A percentile compares a stretch with the other conserved stretches of the same genome.
Conservation (phyloP, 495 filamentous ascomycete genomes). For the Penicillium pancosmium region DNA sequence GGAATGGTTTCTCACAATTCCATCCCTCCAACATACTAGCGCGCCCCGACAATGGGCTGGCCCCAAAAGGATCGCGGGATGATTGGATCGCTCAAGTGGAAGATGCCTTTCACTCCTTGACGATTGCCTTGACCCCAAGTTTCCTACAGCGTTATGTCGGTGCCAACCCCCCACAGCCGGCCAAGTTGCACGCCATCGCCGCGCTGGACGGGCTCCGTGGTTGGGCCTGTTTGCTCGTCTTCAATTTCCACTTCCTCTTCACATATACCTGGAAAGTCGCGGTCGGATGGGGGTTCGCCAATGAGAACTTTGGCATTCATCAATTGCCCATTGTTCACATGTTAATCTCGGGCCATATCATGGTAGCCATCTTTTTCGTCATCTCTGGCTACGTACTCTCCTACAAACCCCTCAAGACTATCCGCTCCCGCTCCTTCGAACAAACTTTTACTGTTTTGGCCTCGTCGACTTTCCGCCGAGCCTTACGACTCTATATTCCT, state of each 20-base stretch:
- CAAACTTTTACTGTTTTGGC: slow-evolving; percentile 51
- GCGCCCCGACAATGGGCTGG: slow-evolving; percentile 23
- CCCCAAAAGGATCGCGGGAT: slow-evolving; percentile 26
- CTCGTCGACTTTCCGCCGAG: slow-evolving; percentile 67
- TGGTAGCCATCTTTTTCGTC: slow-evolving; percentile 76
- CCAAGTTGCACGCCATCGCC: slow-evolving; percentile 47
- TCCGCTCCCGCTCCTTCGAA: slow-evolving; percentile 56
- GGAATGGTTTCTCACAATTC: slow-evolving; percentile 32
- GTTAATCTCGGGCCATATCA: slow-evolving; percentile 65
- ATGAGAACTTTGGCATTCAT: slow-evolving; percentile 55
- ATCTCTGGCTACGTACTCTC: slow-evolving; percentile 71
- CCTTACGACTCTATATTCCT: slow-evolving; percentile 64
- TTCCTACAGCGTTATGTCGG: slow-evolving; percentile 46
- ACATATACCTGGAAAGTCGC: slow-evolving; percentile 52
- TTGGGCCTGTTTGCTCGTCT: slow-evolving; percentile 54
- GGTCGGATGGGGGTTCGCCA: slow-evolving; percentile 50
- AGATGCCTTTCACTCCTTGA: slow-evolving; percentile 32
- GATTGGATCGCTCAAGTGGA: slow-evolving; percentile 36
- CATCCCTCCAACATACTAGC: slow-evolving; percentile 35
- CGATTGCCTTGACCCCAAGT: slow-evolving; percentile 42
- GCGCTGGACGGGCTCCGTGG: slow-evolving; percentile 55
- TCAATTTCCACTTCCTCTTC: slow-evolving; percentile 58
- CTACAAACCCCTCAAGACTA: slow-evolving; percentile 63
- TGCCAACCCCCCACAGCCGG: slow-evolving; percentile 29
- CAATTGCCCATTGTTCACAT: slow-evolving; percentile 68